Base-by-base conservation (phyloP, 78 protist species). In the Dictyostelium firmibasis region DNA sequence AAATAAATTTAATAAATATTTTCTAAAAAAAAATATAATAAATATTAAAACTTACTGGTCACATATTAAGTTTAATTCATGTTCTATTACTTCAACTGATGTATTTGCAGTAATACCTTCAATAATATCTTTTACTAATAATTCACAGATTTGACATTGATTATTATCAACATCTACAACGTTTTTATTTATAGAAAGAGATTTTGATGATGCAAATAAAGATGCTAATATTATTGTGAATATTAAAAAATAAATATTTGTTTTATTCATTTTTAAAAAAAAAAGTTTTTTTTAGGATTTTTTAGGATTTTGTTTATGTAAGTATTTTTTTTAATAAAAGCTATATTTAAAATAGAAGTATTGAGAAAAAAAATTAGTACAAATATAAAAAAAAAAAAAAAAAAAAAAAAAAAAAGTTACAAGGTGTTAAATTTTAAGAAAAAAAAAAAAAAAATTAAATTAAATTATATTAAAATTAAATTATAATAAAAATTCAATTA, bases 91-190 rank as follows among this genome's bases (percentile, higher is more conserved):
- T 14, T 8, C 47, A 47, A 47, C 18, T 5, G 85, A 25, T 3
- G 13, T 16, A 81, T 81, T 81, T 1, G 41, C 35, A 2, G 41
- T 38, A 9, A 81, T 4, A 14, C 41, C 25, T 23, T 81, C 60
- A 29, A 47, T 81, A 1, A 81, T 20, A 81, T 81, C 85, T 50
- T 47, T 47, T 0, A 47, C 85, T 27, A 81, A n/a, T 20, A 81
- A 16, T 29, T 81, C 72, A 81, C 85, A 81, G 2, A 81, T 81
- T 81, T 81, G 72, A 20, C 85, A 81, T 47, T 47, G 36, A 18
- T 41, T 29, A 50, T 38, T n/a, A n/a, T n/a, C 25, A 38, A 33
- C 10, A n/a, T 76, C 82, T 14, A 4, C 47, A 18, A 20, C 6
- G 41, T 76, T 76, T 29, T 76, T 38, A 4, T 38, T 3, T n/a